Evolutionary conservation across 2,329 filamentous ascomycete genomes (phyloP), one percentile per base, ranked within the genome.

Genomic region (Clathrospora elynae): DNA sequence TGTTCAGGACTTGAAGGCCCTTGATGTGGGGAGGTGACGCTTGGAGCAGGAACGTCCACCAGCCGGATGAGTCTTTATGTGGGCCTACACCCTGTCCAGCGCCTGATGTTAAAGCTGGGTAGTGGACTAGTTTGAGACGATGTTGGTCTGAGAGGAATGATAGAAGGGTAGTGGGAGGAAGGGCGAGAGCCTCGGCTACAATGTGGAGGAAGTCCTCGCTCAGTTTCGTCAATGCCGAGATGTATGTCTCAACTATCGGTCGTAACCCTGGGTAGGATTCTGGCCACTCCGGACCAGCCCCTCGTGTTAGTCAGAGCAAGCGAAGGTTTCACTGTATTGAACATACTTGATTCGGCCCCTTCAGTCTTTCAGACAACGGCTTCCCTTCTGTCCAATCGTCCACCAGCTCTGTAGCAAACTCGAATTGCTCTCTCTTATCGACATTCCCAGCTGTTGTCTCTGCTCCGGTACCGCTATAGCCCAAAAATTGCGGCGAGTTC

Each of bases 1-100:
- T 70, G 44, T 76, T 76, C 11, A 83, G 71, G 1, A 76, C 78
- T 54, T 82, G 76, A 0, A 82, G 66, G 0, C 79, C 76, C 25
- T 73, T 67, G 3, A 79, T 75, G 2, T 76, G 73, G 11, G 42
- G 36, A 9, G 42, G 42, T 0, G 78, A 80, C 5, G 81, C 78
- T 59, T 85, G 83, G 1, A 82, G 75, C 3, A 85, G 73, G 49
- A 85, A 84, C 0, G 82, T 85, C 71, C 82, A 81, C 80, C 80
- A 84, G 3, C 81, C 81, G 0, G 80, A 83, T 0, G 78, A 83
- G 59, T 83, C 80, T 55, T 84, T 84, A 66, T 84, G 81, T 1
- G 82, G 77, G 0, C 81, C 82, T 1, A 84, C 80, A 1, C 81
- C 81, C 64, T 84, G 80, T 3, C 55, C 33, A 10, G 7, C 2